These are phyloP conservation scores for Gardenia jasminoides DNA, from an alignment of 257 asterid species.

Conservation along the genomic window DNA sequence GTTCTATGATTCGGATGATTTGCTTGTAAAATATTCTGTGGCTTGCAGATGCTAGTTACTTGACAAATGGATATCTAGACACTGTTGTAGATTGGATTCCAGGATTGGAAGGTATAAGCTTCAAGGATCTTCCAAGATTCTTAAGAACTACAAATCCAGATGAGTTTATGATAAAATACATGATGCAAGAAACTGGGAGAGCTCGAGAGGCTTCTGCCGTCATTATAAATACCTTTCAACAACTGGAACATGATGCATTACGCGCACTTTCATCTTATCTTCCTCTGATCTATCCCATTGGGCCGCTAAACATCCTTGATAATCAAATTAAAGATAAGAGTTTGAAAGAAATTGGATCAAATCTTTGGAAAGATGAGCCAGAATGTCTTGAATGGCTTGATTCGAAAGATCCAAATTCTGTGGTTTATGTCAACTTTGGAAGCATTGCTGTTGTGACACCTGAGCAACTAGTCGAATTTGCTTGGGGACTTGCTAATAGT, in stretches of 20 bases:
- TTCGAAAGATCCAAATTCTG: constrained; percentile 31
- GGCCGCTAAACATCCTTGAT: constrained; percentile 9
- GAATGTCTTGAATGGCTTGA: constrained; percentile 56
- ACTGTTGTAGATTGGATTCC: constrained; percentile 30
- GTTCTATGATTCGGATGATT: not conserved
- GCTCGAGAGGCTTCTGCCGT: not conserved
- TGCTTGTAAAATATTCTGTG: not conserved
- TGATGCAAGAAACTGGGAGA: constrained; percentile 20
- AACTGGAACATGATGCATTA: not conserved
- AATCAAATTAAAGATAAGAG: constrained; percentile 11
- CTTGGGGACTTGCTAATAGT: constrained; percentile 57
- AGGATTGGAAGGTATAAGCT: constrained; percentile 24
- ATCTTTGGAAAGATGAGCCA: constrained; percentile 53
- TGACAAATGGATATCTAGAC: constrained; percentile 31
- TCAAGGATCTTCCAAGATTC: constrained; percentile 30
- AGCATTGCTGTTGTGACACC: constrained; percentile 44
- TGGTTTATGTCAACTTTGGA: constrained; percentile 47
- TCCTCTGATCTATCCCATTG: constrained; percentile 11
- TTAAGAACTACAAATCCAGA: constrained; percentile 28
- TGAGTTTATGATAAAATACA: not conserved
- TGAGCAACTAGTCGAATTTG: constrained; percentile 45
- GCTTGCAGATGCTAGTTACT: constrained; percentile 20
- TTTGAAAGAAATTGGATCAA: constrained; percentile 31
- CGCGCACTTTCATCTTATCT: not conserved
- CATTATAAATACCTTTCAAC: not conserved